Percentiles rank a stretch among this genome's conserved stretches.
phyloP scores from a whole-genome alignment of 1,284 basidiomycete species.

The Heliocybe sulcata region DNA sequence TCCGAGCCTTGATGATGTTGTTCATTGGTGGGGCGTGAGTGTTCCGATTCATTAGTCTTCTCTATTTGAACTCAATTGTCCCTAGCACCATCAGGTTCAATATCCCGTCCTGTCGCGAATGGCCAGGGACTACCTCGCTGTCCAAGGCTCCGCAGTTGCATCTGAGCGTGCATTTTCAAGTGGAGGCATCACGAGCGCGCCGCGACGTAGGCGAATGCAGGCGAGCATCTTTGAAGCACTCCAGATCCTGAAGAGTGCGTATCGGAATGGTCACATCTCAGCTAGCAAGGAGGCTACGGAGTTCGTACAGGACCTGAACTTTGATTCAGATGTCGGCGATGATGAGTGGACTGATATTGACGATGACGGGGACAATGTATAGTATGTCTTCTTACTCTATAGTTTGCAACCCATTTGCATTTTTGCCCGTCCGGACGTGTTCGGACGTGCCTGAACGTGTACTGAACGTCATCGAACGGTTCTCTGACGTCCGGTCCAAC shows the following conservation, averaged over 20 bases:
- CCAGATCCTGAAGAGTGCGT: slow-evolving; percentile 5
- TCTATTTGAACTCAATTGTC: background rate
- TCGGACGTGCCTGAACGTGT: background rate
- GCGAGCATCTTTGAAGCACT: slow-evolving; percentile 1
- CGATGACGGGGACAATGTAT: background rate
- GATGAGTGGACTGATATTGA: background rate
- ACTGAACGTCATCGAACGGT: background rate
- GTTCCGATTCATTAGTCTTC: background rate
- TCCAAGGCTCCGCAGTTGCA: slow-evolving; percentile 1
- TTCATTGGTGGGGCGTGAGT: slow-evolving; percentile 3
- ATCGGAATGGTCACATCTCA: slow-evolving; percentile 2
- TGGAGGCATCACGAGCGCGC: background rate
- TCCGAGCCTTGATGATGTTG: background rate
- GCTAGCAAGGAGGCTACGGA: background rate
- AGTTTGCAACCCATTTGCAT: no score
- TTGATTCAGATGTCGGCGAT: background rate
- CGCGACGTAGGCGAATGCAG: background rate
- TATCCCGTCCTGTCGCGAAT: slow-evolving; percentile 18
- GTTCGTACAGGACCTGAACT: background rate
- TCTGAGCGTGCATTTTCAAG: slow-evolving; percentile 2
- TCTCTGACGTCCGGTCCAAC: background rate
- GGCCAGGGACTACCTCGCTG: slow-evolving; percentile 4
- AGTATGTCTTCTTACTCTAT: no score
- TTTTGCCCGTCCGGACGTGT: background rate
- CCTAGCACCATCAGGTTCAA: slow-evolving; percentile 18